Evolutionary conservation across 2,329 filamentous ascomycete species (phyloP), one percentile per base, ranked within the genome.

Genomic region (Simplicillium sp.): DNA sequence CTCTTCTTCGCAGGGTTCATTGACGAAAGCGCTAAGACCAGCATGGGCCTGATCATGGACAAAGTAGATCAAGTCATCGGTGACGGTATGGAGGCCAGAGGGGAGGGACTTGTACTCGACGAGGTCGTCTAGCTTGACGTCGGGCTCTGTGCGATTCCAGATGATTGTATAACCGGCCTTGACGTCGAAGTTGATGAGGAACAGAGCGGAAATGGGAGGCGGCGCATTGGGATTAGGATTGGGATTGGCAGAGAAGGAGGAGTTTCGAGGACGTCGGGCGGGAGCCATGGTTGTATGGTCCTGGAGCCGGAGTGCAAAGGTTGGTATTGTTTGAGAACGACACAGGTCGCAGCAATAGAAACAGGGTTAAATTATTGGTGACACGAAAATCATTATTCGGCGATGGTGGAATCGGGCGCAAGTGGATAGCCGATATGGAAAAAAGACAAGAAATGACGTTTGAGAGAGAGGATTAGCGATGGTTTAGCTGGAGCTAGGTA

Each of bases 51-150:
- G 68, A 45, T 78, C 82, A 56, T 97, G 88, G 34, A 94, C 81
- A 60, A 97, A 98, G 68, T 97, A 98, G 54, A 88, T 86, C 39
- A 97, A 70, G 61, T 98, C 92, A 49, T 89, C 80, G 28, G 82
- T 71, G 15, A 97, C 87, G 43, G 87, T 84, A 64, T 98, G 92
- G 38, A 96, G 64, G 17, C 92, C 92, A 0, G 90, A 97, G 3
- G 92, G 92, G 36, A 98, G 73, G 46, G 87, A 94, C 65, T 96
- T 97, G 74, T 88, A 98, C 64, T 98, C 92, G 54, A 96, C 87
- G 17, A 84, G 80, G 41, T 87, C 87, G 51, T 94, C 86, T 37
- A 97, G 75, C 61, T 76, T 71, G 64, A 90, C 73, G 37, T 77
- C 80, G 12, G 79, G 70, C 1, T 78, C 64, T 11, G 82, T 77